Base-by-base conservation (phyloP, 352 stramenopile genomes). In the Globisporangium uncinulatum region DNA sequence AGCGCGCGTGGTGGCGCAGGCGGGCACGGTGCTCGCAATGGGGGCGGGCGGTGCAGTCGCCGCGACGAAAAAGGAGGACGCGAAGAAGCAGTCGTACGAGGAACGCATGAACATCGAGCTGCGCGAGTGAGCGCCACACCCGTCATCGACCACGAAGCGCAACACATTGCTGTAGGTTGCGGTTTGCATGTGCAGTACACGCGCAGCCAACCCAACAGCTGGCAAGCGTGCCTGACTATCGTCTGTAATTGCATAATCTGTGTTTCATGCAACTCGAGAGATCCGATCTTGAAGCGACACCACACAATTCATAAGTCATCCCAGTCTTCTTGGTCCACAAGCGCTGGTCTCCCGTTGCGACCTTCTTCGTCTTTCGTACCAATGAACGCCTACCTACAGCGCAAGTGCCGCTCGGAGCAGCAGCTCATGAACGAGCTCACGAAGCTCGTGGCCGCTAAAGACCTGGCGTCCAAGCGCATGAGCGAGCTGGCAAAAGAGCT, bases 361-460 rank as follows among this genome's bases (percentile, higher is more conserved):
- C 34, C 34, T 3, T 39, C 34, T 39, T 39, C 34, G 34, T 39
- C 34, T 39, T 8, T 39, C 1, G 2, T 8, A 39, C 39, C 20
- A 7, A 91, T 92, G 78, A 89, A 89, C 62, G 73, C 62, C 24
- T 89, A 89, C 63, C 52, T 89, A 54, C 71, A 72, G 54, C 73
- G 68, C 61, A 88, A 87, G 56, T 86, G 75, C 59, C 80, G 78
- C 59, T 92, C 80, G 15, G 78, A 90, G 75, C 78, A 89, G 70
- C 80, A 92, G 66, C 73, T 92, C 52, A 79, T 91, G 69, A 91
- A 92, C 56, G 83, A 92, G 56, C 68, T 92, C 39, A 72, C 71
- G 31, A 87, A 84, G 62, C 63, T 87, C 15, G 59, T 90, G 20
- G 57, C 53, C 8, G 60, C 69, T 14, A 85, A 84, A 52, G 80